Evolutionary conservation across 2,329 filamentous ascomycete genomes (phyloP).

Genomic region (Trichoderma aggressivum): DNA sequence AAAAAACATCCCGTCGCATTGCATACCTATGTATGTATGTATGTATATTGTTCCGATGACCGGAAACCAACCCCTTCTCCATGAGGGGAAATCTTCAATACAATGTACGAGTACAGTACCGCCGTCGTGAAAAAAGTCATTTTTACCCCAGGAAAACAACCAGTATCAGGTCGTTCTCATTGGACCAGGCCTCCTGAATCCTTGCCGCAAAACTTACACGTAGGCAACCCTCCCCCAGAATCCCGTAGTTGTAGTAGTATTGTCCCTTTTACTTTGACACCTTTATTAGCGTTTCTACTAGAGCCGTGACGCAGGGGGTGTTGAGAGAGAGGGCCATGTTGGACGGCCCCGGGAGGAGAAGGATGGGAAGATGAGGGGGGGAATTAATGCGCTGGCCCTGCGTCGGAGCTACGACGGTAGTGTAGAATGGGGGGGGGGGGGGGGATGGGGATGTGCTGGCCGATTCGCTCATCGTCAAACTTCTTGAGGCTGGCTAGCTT

Average conservation of each 20-base stretch:
- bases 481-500: background rate
- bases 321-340: background rate
- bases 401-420: background rate
- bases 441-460: constrained; percentile 5
- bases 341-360: background rate
- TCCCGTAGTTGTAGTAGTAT: background rate
- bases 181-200: background rate
- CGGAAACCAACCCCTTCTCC: background rate
- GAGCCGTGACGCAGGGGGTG: constrained; percentile 1
- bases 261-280: background rate
- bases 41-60: background rate
- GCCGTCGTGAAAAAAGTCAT: background rate
- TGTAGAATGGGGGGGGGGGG: background rate
- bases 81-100: background rate
- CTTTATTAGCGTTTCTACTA: background rate
- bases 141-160: background rate
- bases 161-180: background rate
- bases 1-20: background rate
- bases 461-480: background rate
- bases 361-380: background rate
- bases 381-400: constrained; percentile 7
- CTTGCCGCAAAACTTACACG: background rate
- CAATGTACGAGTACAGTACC: too few species aligned
- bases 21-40: background rate
- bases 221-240: background rate